A percentile compares a stretch with the other conserved stretches of the same genome.
Conservation (phyloP, 1,139 yeast genomes). For the Blastobotrys capitulatus region DNA sequence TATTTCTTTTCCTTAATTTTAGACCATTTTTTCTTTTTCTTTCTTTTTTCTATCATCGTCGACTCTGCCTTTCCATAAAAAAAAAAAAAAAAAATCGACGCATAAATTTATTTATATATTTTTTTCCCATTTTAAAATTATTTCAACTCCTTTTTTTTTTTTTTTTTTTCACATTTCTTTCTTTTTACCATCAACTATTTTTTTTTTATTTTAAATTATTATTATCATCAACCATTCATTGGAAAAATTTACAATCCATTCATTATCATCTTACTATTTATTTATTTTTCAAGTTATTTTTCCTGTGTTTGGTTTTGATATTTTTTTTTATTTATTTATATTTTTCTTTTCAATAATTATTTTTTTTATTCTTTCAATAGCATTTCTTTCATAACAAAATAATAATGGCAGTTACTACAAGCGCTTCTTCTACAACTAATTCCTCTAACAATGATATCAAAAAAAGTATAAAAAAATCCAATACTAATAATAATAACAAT, state of each 20-base stretch:
- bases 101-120: background rate
- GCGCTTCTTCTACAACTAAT: background rate
- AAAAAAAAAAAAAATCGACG: background rate
- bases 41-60: too few relatives aligned
- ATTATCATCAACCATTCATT: background rate
- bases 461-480: background rate
- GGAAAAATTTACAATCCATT: slow-evolving; percentile 4
- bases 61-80: too few relatives aligned
- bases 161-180: background rate
- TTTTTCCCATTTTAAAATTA: background rate
- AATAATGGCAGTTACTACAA: slow-evolving; percentile 2
- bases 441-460: background rate
- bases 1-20: too few relatives aligned
- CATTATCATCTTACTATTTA: background rate
- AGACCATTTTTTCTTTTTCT: too few relatives aligned
- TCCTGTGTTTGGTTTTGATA: background rate
- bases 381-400: too few relatives aligned
- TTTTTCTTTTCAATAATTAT: background rate
- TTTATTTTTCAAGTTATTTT: background rate
- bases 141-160: background rate
- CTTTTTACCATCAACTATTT: background rate
- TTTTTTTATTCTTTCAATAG: too few relatives aligned
- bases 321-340: background rate
- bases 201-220: background rate
- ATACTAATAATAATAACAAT: background rate